Conservation (phyloP, 495 filamentous ascomycete genomes). For the Cairneyella variabilis region DNA sequence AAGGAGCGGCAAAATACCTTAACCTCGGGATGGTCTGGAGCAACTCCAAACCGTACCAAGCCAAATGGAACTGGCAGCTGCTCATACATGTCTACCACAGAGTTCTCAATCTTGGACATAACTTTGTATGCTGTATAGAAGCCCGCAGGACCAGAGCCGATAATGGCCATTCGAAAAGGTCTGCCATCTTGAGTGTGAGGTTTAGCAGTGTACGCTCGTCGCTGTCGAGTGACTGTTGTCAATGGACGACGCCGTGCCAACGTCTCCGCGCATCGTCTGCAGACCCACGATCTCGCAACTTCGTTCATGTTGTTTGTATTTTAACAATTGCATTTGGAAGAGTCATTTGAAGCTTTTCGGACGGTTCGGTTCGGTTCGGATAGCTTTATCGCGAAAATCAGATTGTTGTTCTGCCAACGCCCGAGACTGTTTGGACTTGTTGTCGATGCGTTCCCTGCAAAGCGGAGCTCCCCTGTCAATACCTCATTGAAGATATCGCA, state of each 20-base stretch:
- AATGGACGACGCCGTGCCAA: not conserved
- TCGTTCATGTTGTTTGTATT: constrained; percentile 15
- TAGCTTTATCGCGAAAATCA: constrained; percentile 2
- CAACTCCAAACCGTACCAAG: constrained; percentile 87
- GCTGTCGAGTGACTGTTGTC: constrained; percentile 1
- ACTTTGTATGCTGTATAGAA: constrained; percentile 91
- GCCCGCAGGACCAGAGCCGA: constrained; percentile 93
- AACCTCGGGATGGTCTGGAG: constrained; percentile 95
- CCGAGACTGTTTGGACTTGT: too few relatives aligned
- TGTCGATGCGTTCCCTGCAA: constrained; percentile 7
- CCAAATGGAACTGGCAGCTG: constrained; percentile 89
- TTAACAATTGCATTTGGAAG: too few relatives aligned
- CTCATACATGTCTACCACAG: constrained; percentile 94
- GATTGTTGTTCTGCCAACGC: constrained; percentile 19
- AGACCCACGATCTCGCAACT: constrained; percentile 15
- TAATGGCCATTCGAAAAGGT: constrained; percentile 75
- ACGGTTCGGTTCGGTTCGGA: not conserved
- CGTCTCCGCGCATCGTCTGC: constrained; percentile 15
- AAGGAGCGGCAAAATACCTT: constrained; percentile 57
- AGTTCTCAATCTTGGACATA: constrained; percentile 65
- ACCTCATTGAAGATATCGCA: constrained; percentile 6
- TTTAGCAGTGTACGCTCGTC: constrained; percentile 20
- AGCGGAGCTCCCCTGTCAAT: constrained; percentile 11
- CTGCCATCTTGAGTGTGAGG: constrained; percentile 35
- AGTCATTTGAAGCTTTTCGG: constrained; percentile 22